A percentile compares a stretch with the other conserved stretches of the same genome.
Conservation (phyloP, 768 basidiomycete species). For the Holtermanniella nyarrowii region DNA sequence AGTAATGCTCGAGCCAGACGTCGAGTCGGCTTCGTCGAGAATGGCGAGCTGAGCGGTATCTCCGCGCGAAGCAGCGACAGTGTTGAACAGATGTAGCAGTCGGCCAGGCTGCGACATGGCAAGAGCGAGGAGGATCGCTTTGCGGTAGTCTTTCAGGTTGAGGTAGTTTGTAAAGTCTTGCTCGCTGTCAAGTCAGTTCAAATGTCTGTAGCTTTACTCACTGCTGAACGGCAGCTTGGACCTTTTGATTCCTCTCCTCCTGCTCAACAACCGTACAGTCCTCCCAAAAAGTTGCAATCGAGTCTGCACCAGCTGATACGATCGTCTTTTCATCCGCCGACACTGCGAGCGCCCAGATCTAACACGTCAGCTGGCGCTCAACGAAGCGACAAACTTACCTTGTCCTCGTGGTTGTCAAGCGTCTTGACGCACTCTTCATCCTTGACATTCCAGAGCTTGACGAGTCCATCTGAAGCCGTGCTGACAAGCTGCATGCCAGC, state of each 20-base stretch:
- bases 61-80: conserved; percentile 44
- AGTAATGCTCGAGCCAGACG: conserved; percentile 47
- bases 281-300: conserved; percentile 90
- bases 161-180: conserved; percentile 92
- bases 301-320: conserved; percentile 91
- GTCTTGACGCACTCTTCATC: conserved; percentile 80
- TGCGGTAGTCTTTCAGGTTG: conserved; percentile 73
- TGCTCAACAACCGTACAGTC: conserved; percentile 82
- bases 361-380: conserved; percentile 1
- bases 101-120: conserved; percentile 85
- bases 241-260: conserved; percentile 59
- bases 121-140: conserved; percentile 82
- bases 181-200: conserved; percentile 52
- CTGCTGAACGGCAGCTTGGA: conserved; percentile 69
- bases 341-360: conserved; percentile 95
- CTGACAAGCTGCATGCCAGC: conserved; percentile 76
- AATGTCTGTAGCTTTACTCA: conserved; percentile 43
- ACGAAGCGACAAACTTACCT: conserved; percentile 50
- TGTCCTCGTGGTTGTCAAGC: conserved; percentile 95
- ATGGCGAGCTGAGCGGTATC: conserved; percentile 6
- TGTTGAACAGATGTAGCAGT: conserved; percentile 65
- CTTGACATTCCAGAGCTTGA: conserved; percentile 88
- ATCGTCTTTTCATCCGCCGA: conserved; percentile 70
- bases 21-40: conserved; percentile 13
- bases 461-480: conserved; percentile 82